Conservation (phyloP, 176 grass and related monocot species). For the Ensete glaucum region DNA sequence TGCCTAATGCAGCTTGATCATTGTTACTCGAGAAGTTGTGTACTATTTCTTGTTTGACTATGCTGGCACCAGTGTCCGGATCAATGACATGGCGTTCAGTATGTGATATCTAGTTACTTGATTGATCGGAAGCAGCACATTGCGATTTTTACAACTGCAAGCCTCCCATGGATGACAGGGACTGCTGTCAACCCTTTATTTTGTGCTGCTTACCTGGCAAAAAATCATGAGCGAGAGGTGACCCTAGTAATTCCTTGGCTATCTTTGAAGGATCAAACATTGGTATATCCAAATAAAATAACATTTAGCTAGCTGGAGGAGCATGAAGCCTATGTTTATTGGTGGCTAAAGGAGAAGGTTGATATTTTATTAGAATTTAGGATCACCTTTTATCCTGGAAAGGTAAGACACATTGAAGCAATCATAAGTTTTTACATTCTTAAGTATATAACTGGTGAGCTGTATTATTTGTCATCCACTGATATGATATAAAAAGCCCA, state of each 20-base stretch:
- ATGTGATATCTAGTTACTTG: neutral
- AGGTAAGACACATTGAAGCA: slow-evolving; percentile 19
- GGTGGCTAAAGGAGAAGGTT: slow-evolving; percentile 73
- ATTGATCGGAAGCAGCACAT: slow-evolving; percentile 64
- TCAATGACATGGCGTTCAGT: neutral
- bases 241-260: slow-evolving; percentile 82
- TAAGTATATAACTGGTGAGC: too few species aligned
- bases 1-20: neutral
- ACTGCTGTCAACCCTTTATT: slow-evolving; percentile 89
- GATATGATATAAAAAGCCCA: neutral
- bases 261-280: slow-evolving; percentile 49
- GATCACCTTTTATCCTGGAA: slow-evolving; percentile 82
- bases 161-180: slow-evolving; percentile 92
- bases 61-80: neutral
- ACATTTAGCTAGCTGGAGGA: slow-evolving; percentile 49
- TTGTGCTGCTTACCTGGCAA: slow-evolving; percentile 77
- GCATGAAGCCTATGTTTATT: slow-evolving; percentile 59
- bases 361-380: slow-evolving; percentile 37
- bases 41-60: neutral
- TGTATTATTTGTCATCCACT: neutral
- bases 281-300: slow-evolving; percentile 92
- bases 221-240: slow-evolving; percentile 52
- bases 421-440: neutral
- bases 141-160: slow-evolving; percentile 84
- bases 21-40: neutral